A percentile compares a stretch with the other conserved stretches of the same genome.
phyloP scores from a whole-genome alignment of 331 rosid species.

The Dryas integrifolia region DNA sequence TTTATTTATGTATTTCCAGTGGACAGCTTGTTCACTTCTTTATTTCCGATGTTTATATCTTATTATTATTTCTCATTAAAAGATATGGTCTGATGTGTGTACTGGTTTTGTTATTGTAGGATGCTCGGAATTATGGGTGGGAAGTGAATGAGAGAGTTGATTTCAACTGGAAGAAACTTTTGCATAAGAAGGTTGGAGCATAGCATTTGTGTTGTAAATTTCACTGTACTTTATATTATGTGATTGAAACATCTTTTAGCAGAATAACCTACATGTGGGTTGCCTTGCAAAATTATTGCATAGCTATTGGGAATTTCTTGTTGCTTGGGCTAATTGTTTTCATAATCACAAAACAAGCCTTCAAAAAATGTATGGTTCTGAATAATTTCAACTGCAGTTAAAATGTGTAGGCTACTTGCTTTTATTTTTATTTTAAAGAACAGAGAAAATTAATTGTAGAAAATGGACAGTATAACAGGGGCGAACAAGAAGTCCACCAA shows the following conservation, averaged over 20 bases:
- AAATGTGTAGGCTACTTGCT: neutral
- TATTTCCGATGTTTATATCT: neutral
- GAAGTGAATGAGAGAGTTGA: constrained; percentile 77
- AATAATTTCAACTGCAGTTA: neutral
- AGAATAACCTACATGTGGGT: neutral
- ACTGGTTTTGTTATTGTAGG: constrained; percentile 48
- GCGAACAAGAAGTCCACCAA: neutral
- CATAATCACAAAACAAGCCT: neutral
- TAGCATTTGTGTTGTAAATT: neutral
- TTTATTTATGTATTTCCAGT: neutral
- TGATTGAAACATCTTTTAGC: neutral
- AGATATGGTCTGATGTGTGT: neutral
- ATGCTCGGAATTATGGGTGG: constrained; percentile 89
- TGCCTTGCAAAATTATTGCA: constrained; percentile 5
- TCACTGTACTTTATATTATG: neutral
- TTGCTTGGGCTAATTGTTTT: neutral
- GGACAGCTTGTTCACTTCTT: neutral
- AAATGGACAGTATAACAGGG: neutral
- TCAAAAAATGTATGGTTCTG: neutral
- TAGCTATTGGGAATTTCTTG: constrained; percentile 1
- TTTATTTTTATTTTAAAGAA: neutral
- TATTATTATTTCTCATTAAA: neutral
- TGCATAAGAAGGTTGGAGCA: constrained; percentile 71
- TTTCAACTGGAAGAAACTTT: constrained; percentile 90
- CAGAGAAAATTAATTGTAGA: neutral